Evolutionary conservation across 2,329 filamentous ascomycete genomes (phyloP).

Genomic region (Fusarium sp.): DNA sequence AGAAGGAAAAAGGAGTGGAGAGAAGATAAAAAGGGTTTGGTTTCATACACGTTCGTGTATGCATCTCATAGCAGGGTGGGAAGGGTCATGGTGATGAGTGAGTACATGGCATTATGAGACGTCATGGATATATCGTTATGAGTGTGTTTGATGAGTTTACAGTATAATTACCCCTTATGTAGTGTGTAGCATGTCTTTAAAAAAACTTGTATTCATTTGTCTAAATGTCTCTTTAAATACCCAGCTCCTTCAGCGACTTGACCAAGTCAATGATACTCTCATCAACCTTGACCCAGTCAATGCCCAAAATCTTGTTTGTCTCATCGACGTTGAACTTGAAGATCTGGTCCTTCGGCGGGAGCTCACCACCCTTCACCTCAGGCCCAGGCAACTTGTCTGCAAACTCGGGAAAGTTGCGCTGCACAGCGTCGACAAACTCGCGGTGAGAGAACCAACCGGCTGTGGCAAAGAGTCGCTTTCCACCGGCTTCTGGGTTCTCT

Average conservation of each 20-base stretch:
- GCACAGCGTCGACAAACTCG: slow-evolving; percentile 57
- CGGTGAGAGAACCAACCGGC: slow-evolving; percentile 61
- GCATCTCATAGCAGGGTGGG: neutral
- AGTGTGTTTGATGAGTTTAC: slow-evolving; percentile 12
- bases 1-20: neutral
- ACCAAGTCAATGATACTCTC: slow-evolving; percentile 73
- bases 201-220: slow-evolving; percentile 3
- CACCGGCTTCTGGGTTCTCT: slow-evolving; percentile 60
- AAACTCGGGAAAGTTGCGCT: slow-evolving; percentile 63
- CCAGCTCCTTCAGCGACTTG: slow-evolving; percentile 68
- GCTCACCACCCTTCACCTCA: slow-evolving; percentile 58
- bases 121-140: slow-evolving; percentile 4
- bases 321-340: slow-evolving; percentile 70
- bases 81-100: neutral
- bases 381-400: slow-evolving; percentile 59
- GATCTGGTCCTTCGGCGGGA: slow-evolving; percentile 53
- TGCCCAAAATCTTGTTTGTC: slow-evolving; percentile 69
- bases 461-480: slow-evolving; percentile 64
- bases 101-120: slow-evolving; percentile 5
- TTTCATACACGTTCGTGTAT: neutral
- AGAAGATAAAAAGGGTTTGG: neutral
- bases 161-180: neutral
- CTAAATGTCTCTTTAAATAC: slow-evolving; percentile 31
- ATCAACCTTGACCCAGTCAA: slow-evolving; percentile 73
- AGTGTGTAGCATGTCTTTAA: slow-evolving; percentile 4